A percentile compares a stretch with the other conserved stretches of the same genome.
These are phyloP conservation scores for Suillus plorans DNA, from an alignment of 768 basidiomycete species.

Conservation along the genomic window DNA sequence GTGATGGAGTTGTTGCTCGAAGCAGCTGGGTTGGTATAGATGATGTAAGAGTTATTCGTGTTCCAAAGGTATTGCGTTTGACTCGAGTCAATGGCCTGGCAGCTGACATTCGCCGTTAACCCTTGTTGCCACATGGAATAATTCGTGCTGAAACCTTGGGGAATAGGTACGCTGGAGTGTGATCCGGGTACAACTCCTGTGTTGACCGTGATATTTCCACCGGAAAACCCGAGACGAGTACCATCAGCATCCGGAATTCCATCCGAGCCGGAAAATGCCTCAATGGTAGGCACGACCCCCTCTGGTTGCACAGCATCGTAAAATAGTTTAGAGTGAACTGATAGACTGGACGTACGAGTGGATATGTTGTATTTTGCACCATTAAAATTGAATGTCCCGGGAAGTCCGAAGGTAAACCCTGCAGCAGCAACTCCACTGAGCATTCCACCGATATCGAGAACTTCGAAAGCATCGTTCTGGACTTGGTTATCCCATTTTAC, in stretches of 20 bases:
- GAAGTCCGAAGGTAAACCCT: conserved; percentile 3
- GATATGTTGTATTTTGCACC: conserved; percentile 18
- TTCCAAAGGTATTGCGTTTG: conserved; percentile 2
- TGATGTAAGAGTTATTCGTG: background rate
- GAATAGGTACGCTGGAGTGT: background rate
- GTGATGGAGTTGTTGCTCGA: background rate
- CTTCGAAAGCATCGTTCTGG: conserved; percentile 5
- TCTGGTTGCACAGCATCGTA: background rate
- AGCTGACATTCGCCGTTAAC: conserved; percentile 7
- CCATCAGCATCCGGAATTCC: background rate
- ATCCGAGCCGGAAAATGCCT: background rate
- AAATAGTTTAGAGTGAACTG: background rate
- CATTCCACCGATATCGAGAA: conserved; percentile 9
- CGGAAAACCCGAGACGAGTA: conserved; percentile 6
- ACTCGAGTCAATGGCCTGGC: background rate
- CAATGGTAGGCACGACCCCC: conserved; percentile 6
- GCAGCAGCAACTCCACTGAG: conserved; percentile 14
- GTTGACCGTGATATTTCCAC: conserved; percentile 5
- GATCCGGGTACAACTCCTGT: background rate
- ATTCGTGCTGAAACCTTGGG: conserved; percentile 2
- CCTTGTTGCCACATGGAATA: conserved; percentile 8
- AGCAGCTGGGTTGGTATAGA: background rate
- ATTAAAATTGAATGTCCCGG: conserved; percentile 18
- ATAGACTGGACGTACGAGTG: background rate
- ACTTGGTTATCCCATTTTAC: background rate